Evolutionary conservation across 1,284 basidiomycete genomes (phyloP), one percentile per base, ranked within the genome.

Genomic region (Malassezia arunalokei): DNA sequence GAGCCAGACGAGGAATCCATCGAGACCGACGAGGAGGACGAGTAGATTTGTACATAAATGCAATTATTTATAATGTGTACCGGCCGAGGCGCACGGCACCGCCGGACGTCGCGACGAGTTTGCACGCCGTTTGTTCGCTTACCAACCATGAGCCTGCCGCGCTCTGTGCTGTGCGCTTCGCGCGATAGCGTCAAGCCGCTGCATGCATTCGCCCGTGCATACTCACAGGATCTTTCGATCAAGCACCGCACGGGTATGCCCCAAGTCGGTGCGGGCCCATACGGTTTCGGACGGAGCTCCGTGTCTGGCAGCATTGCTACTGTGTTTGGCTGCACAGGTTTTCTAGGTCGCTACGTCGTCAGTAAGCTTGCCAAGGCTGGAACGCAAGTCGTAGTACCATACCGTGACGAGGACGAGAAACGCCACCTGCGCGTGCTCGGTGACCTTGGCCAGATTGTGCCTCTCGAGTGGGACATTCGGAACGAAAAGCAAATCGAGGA

Each of bases 291-390:
- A n/a, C 62, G 68, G 58, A 64, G 60, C 30, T 70, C 70, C 37
- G 63, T 64, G 8, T 67, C 64, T 24, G 70, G 70, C 24, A 89
- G 91, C 76, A 82, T 85, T 42, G 92, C 85, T 39, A 99, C 92
- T 29, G 91, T 98, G 50, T 98, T 99, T 77, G 92, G 92, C 32
- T 87, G 84, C 71, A 96, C 91, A 8, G 88, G 91, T 6, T 98
- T 96, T 75, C 78, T 99, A 49, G 92, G 92, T 47, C 79, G 91
- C 68, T 98, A 96, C 76, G 78, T 96, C 47, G 87, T 98, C 41
- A 69, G 66, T 60, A 59, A 64, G 37, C 62, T 71, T n/a, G 70
- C 87, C 55, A 89, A 87, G 77, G 78, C 82, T 73, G 92, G 92
- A 8, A 89, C 89, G 5, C 90, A 94, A 74, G 89, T 96, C 55